Evolutionary conservation across 2,329 filamentous ascomycete genomes (phyloP).

Genomic region (Corniculantispora saksenae): DNA sequence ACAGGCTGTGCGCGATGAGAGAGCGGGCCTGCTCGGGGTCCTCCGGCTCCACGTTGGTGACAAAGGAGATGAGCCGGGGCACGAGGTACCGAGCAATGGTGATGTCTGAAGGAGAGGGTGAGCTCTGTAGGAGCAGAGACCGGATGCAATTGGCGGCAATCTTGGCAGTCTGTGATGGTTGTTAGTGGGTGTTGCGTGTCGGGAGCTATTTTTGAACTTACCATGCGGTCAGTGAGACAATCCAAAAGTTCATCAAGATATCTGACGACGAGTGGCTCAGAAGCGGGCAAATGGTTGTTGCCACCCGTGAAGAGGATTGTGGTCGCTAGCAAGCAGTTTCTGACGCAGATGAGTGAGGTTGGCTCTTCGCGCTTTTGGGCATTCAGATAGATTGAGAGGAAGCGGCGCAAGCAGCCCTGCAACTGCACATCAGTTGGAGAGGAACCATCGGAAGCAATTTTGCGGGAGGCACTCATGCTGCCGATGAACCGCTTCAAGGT

Average conservation of each 20-base stretch:
- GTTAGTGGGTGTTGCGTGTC: slow-evolving; percentile 23
- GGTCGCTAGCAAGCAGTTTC: slow-evolving; percentile 84
- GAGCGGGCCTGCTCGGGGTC: slow-evolving; percentile 76
- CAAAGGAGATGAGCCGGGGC: slow-evolving; percentile 74
- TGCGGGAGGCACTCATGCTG: slow-evolving; percentile 61
- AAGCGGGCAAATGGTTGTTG: slow-evolving; percentile 69
- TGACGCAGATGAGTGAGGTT: slow-evolving; percentile 82
- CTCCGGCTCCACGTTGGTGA: slow-evolving; percentile 68
- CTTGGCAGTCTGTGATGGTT: slow-evolving; percentile 65
- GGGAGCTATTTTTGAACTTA: slow-evolving; percentile 47
- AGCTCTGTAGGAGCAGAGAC: slow-evolving; percentile 71
- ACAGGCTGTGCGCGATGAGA: slow-evolving; percentile 73
- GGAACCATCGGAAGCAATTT: slow-evolving; percentile 37
- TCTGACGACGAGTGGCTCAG: slow-evolving; percentile 71
- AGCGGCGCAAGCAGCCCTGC: slow-evolving; percentile 78
- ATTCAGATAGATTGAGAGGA: slow-evolving; percentile 76
- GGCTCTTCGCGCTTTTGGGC: slow-evolving; percentile 74
- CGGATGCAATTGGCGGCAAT: slow-evolving; percentile 89
- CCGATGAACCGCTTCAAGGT: slow-evolving; percentile 89
- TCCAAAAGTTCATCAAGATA: slow-evolving; percentile 83
- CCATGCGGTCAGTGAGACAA: slow-evolving; percentile 77
- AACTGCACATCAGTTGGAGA: slow-evolving; percentile 68
- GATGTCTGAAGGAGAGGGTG: slow-evolving; percentile 66
- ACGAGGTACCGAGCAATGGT: slow-evolving; percentile 74
- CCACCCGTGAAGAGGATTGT: slow-evolving; percentile 88